phyloP scores from a whole-genome alignment of 2,329 filamentous ascomycete genomes.

The Blastomyces gilchristii region DNA sequence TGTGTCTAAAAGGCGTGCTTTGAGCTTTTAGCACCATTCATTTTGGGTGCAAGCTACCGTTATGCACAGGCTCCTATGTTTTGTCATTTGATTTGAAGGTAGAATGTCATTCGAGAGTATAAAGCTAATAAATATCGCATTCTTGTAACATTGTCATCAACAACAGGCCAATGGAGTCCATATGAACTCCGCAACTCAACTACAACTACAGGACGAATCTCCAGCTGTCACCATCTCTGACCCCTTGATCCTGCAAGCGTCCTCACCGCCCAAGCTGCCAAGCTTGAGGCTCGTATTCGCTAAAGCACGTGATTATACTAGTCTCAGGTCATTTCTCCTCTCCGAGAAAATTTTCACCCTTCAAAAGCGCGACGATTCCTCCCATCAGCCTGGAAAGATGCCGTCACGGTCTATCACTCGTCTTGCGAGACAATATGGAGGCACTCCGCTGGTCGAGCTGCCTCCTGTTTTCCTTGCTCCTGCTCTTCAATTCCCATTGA shows the following conservation, averaged over 20 bases:
- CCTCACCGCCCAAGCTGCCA: not conserved
- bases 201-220: not conserved
- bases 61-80: not conserved
- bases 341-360: conserved; percentile 7
- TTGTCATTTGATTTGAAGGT: not conserved
- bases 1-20: not conserved
- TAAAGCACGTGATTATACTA: conserved; percentile 20
- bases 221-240: no score
- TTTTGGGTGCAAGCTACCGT: not conserved
- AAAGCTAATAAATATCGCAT: not conserved
- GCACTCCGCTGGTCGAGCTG: conserved; percentile 27
- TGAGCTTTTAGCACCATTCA: not conserved
- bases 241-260: not conserved
- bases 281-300: not conserved
- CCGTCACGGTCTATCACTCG: conserved; percentile 28
- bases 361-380: not conserved
- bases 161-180: not conserved
- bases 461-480: conserved; percentile 38
- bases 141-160: not conserved
- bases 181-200: not conserved
- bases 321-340: not conserved
- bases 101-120: not conserved
- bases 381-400: conserved; percentile 20
- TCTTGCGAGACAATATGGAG: conserved; percentile 26
- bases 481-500: conserved; percentile 17